Evolutionary conservation across 306 rosid genomes (phyloP).

Genomic region (Bauhinia variegata): DNA sequence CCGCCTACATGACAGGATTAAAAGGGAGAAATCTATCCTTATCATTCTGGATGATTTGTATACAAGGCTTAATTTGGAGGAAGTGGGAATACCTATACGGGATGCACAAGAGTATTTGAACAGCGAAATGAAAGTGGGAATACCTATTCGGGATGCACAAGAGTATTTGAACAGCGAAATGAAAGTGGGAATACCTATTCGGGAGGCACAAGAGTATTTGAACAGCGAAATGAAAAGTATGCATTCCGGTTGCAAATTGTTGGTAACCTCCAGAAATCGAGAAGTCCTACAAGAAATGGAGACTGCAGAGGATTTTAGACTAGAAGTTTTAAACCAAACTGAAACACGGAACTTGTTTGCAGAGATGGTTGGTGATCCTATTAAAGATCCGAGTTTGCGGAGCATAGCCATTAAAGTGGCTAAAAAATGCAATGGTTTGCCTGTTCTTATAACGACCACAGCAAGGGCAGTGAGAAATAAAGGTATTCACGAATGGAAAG

Average conservation of each 20-base stretch:
- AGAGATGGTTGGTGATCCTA: not conserved
- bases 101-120: not conserved
- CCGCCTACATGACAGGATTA: not conserved
- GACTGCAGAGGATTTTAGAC: too few relatives aligned
- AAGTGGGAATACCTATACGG: not conserved
- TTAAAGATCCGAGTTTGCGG: accelerated
- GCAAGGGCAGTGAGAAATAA: not conserved
- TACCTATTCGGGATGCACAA: too few relatives aligned
- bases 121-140: too few relatives aligned
- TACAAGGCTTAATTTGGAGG: not conserved
- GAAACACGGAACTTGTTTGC: not conserved
- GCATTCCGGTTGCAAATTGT: not conserved
- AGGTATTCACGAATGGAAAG: not conserved
- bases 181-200: not conserved
- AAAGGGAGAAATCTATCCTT: not conserved
- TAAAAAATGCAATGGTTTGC: not conserved
- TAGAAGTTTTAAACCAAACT: too few relatives aligned
- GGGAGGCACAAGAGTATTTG: not conserved
- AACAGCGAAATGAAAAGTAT: too few relatives aligned
- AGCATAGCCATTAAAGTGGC: not conserved
- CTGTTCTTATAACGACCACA: not conserved
- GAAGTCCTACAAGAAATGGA: too few relatives aligned
- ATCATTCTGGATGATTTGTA: not conserved
- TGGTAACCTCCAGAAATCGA: not conserved
- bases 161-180: too few relatives aligned